A percentile compares a stretch with the other conserved stretches of the same genome.
Conservation (phyloP, 2,329 filamentous ascomycete species). For the Colletotrichum phormii region DNA sequence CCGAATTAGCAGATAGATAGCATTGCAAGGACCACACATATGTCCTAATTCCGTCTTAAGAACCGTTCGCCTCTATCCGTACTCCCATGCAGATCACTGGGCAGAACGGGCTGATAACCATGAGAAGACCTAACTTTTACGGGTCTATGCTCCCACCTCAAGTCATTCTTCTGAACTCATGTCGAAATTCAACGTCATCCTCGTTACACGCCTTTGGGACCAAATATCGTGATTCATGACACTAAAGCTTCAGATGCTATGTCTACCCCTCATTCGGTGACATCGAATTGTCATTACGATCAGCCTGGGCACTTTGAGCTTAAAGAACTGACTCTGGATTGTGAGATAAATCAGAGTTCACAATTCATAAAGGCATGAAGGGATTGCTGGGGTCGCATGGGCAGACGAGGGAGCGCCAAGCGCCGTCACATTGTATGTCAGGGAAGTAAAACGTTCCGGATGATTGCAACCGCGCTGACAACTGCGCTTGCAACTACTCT, state of each 20-base stretch:
- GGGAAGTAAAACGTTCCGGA: not conserved
- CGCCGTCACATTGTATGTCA: not conserved
- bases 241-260: not conserved
- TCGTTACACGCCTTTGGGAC: not conserved
- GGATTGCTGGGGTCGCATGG: not conserved
- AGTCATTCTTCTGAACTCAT: not conserved
- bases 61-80: not conserved
- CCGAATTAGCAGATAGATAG: not conserved
- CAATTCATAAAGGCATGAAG: not conserved
- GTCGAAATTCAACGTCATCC: not conserved
- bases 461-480: not conserved
- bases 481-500: slow-evolving; percentile 1
- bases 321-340: not conserved
- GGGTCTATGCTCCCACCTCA: not conserved
- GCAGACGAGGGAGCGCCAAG: not conserved
- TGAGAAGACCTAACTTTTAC: not conserved
- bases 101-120: not conserved
- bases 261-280: not conserved
- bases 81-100: not conserved
- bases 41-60: not conserved
- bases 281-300: not conserved
- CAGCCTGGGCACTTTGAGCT: not conserved
- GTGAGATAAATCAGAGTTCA: not conserved
- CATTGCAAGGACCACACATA: not conserved
- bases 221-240: not conserved